Conservation (phyloP, 805 yeast genomes). For the Teunomyces panamensis region DNA sequence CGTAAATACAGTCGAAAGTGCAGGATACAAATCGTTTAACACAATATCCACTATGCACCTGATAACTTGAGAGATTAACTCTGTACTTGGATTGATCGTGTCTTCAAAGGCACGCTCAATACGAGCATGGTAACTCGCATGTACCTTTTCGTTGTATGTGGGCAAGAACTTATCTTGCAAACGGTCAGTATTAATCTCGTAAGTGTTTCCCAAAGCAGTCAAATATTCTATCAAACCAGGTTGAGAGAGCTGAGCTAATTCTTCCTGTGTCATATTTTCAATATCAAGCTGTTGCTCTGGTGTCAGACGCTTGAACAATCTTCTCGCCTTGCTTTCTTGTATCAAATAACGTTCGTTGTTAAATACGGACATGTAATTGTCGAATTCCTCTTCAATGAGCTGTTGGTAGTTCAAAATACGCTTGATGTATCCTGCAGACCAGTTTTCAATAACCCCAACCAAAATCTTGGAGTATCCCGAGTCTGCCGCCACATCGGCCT, state of each 20-base stretch:
- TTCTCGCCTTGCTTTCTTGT: conserved; percentile 45
- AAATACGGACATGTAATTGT: conserved; percentile 40
- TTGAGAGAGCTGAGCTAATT: conserved; percentile 35
- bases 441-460: conserved; percentile 72
- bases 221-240: conserved; percentile 80
- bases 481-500: conserved; percentile 82
- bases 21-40: conserved; percentile 65
- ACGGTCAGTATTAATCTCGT: conserved; percentile 68
- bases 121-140: conserved; percentile 35
- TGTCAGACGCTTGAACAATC: conserved; percentile 25
- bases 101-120: conserved; percentile 37
- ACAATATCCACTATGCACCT: conserved; percentile 65
- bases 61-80: conserved; percentile 75
- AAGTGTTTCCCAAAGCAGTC: conserved; percentile 83
- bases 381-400: conserved; percentile 46
- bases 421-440: conserved; percentile 55
- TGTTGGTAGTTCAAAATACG: conserved; percentile 64
- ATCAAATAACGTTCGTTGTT: conserved; percentile 36
- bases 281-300: conserved; percentile 21
- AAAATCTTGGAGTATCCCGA: conserved; percentile 78
- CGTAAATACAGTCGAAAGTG: conserved; percentile 60
- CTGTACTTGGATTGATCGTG: conserved; percentile 62
- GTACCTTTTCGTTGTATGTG: conserved; percentile 58
- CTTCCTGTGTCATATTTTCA: conserved; percentile 40
- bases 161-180: conserved; percentile 65